Evolutionary conservation across 306 rosid species (phyloP).

Genomic region (Medicago lupulina): DNA sequence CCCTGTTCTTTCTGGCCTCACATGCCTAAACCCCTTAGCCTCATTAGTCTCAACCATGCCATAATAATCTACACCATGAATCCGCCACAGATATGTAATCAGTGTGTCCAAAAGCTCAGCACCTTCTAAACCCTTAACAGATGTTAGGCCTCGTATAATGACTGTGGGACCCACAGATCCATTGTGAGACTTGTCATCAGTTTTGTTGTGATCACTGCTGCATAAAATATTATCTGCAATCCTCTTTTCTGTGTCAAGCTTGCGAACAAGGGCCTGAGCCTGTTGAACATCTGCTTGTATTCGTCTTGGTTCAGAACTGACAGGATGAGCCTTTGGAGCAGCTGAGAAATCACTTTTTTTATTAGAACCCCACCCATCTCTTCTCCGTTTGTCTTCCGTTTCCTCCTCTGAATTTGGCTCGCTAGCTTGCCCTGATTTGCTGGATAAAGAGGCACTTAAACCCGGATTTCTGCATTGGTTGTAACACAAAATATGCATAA

Average conservation of each 20-base stretch:
- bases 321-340: conserved; percentile 85
- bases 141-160: conserved; percentile 80
- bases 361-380: conserved; percentile 73
- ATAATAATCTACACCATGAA: conserved; percentile 95
- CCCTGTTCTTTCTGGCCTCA: conserved; percentile 69
- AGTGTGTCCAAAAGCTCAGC: conserved; percentile 90
- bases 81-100: conserved; percentile 91
- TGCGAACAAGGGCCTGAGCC: conserved; percentile 81
- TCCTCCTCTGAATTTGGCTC: conserved; percentile 97
- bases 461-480: conserved; percentile 73
- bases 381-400: conserved; percentile 76
- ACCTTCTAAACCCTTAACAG: conserved; percentile 97
- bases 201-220: conserved; percentile 71
- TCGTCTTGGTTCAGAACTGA: conserved; percentile 83
- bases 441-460: conserved; percentile 64
- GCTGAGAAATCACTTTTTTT: conserved; percentile 81
- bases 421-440: conserved; percentile 73
- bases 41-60: conserved; percentile 89
- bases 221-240: conserved; percentile 78
- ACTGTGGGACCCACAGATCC: conserved; percentile 84
- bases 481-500: conserved; percentile 40
- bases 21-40: conserved; percentile 91
- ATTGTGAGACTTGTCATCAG: conserved; percentile 69
- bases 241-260: conserved; percentile 90
- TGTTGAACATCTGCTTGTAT: conserved; percentile 83